Evolutionary conservation across 2,329 filamentous ascomycete genomes (phyloP).

Genomic region (Clonostachys rhizophaga): DNA sequence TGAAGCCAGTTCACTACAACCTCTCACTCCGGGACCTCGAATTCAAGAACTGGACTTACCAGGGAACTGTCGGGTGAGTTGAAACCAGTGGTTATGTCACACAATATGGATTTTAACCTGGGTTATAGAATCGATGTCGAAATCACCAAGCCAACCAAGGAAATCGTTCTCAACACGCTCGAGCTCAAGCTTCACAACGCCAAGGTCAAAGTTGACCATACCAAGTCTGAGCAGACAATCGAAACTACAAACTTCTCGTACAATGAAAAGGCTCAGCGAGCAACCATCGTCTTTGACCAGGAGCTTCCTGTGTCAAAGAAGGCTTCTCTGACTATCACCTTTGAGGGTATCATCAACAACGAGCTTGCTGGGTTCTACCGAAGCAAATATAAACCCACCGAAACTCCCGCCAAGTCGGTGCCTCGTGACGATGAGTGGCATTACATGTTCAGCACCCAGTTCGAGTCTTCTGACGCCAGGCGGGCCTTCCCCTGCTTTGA

Average conservation of each 20-base stretch:
- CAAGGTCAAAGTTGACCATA: slow-evolving; percentile 55
- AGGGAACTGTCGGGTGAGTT: slow-evolving; percentile 66
- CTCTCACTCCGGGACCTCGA: slow-evolving; percentile 79
- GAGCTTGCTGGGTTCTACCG: slow-evolving; percentile 92
- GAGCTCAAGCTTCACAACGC: slow-evolving; percentile 71
- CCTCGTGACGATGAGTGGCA: slow-evolving; percentile 65
- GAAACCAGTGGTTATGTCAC: slow-evolving; percentile 3
- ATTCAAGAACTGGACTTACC: slow-evolving; percentile 70
- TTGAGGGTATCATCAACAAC: slow-evolving; percentile 80
- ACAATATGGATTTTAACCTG: background rate
- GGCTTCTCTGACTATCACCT: slow-evolving; percentile 64
- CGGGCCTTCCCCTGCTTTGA: slow-evolving; percentile 97
- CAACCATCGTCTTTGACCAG: slow-evolving; percentile 70
- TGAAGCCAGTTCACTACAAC: slow-evolving; percentile 83
- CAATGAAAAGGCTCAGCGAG: slow-evolving; percentile 79
- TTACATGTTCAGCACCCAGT: slow-evolving; percentile 91
- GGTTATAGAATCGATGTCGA: slow-evolving; percentile 63
- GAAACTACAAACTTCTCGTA: slow-evolving; percentile 69
- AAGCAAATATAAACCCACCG: slow-evolving; percentile 84
- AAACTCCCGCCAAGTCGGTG: slow-evolving; percentile 68
- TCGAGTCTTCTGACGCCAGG: slow-evolving; percentile 93
- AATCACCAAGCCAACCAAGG: slow-evolving; percentile 65
- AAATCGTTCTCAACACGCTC: slow-evolving; percentile 80
- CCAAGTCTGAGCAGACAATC: slow-evolving; percentile 50
- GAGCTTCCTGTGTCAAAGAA: slow-evolving; percentile 65